These are phyloP conservation scores for Ramicandelaber brevisporus DNA, from an alignment of 192 early-diverging fungal species.

Conservation along the genomic window DNA sequence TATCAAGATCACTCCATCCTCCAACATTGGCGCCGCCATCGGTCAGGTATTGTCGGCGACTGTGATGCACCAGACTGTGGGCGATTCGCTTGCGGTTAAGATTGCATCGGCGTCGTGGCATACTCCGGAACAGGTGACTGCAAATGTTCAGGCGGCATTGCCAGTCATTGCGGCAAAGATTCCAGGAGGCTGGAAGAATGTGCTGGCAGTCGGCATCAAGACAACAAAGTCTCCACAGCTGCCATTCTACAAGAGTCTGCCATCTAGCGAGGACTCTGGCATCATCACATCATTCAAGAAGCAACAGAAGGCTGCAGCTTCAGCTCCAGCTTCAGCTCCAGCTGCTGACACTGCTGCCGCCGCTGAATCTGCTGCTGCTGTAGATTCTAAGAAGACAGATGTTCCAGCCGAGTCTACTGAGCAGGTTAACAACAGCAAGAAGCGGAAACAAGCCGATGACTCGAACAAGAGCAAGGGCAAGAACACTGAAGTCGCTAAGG, in stretches of 20 bases:
- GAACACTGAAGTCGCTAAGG: no score
- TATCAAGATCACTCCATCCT: constrained; percentile 4
- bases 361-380: no score
- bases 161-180: constrained; percentile 32
- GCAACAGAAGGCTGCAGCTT: no score
- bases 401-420: no score
- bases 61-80: constrained; percentile 5
- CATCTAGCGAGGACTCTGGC: no score
- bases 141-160: constrained; percentile 48
- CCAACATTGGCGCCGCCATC: constrained; percentile 7
- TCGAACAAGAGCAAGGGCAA: no score
- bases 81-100: constrained; percentile 32
- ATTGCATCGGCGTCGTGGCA: constrained; percentile 39
- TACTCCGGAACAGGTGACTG: constrained; percentile 27
- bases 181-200: constrained; percentile 55
- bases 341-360: no score
- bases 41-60: constrained; percentile 8
- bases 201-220: constrained; percentile 70
- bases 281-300: no score
- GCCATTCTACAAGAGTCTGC: constrained; percentile 56
- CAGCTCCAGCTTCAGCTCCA: no score
- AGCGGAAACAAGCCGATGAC: no score
- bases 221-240: constrained; percentile 48
- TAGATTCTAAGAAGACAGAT: no score
- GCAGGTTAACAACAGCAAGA: no score